A percentile compares a stretch with the other conserved stretches of the same genome.
phyloP scores from a whole-genome alignment of 176 grass and related monocot genomes.

The Juncus effusus region DNA sequence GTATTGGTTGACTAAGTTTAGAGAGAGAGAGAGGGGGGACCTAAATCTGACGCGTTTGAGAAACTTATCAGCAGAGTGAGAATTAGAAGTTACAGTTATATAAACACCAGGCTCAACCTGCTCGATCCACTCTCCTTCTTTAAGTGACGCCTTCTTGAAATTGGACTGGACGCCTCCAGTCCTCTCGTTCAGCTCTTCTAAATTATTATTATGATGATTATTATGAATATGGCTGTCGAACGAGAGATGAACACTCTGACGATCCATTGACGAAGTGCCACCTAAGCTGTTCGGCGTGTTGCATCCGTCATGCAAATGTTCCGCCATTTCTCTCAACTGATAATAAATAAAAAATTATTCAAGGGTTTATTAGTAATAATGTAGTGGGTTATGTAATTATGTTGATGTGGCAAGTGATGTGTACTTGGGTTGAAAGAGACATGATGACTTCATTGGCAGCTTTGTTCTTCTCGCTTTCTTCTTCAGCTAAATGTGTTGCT shows the following conservation, averaged over 20 bases:
- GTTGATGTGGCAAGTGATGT: constrained; percentile 5
- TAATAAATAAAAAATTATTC: constrained; percentile 2
- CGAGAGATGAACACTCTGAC: constrained; percentile 33
- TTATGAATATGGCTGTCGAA: too few relatives aligned
- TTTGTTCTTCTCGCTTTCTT: constrained; percentile 58
- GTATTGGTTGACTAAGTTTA: neutral
- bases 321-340: constrained; percentile 51
- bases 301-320: constrained; percentile 36
- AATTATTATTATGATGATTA: constrained; percentile 4
- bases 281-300: neutral
- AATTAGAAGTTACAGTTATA: constrained; percentile 43
- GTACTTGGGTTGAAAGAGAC: constrained; percentile 48
- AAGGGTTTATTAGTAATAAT: neutral
- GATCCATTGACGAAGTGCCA: neutral
- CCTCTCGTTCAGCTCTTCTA: constrained; percentile 7
- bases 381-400: too few relatives aligned
- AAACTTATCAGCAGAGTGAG: constrained; percentile 33
- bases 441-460: constrained; percentile 66
- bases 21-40: constrained; percentile 22
- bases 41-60: constrained; percentile 57
- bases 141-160: neutral
- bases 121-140: constrained; percentile 53
- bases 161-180: constrained; percentile 29
- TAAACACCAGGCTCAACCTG: constrained; percentile 64
- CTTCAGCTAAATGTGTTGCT: constrained; percentile 30